These are phyloP conservation scores for Penicillium sp. DNA, from an alignment of 2,329 filamentous ascomycete species.

Conservation along the genomic window DNA sequence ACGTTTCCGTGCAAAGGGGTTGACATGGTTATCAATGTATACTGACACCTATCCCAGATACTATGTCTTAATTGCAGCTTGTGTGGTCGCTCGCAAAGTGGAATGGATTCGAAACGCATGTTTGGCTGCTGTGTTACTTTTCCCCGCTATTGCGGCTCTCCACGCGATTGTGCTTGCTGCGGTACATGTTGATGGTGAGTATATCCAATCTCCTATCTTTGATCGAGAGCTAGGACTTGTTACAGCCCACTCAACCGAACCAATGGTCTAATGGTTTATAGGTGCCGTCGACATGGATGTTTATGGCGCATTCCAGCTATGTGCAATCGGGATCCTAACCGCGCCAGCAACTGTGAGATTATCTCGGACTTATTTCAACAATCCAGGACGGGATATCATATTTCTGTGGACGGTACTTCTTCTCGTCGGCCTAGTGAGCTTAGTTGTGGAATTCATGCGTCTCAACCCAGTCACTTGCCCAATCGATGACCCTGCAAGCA, in stretches of 20 bases:
- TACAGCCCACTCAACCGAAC: neutral
- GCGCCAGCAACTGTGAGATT: constrained; percentile 62
- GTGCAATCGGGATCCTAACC: constrained; percentile 63
- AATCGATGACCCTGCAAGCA: constrained; percentile 38
- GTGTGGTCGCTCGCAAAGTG: constrained; percentile 60
- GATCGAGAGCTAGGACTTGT: neutral
- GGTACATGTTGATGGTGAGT: constrained; percentile 59
- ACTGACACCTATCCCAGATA: constrained; percentile 46
- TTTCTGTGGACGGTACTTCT: constrained; percentile 65
- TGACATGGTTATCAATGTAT: neutral
- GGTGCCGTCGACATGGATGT: constrained; percentile 67
- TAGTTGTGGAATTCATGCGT: constrained; percentile 65
- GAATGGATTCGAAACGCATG: constrained; percentile 64
- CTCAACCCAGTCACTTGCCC: constrained; percentile 48
- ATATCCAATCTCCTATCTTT: neutral
- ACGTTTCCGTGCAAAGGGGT: constrained; percentile 16
- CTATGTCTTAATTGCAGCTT: constrained; percentile 63
- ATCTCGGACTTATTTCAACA: constrained; percentile 64
- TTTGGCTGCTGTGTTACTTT: constrained; percentile 60
- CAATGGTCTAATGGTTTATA: constrained; percentile 29
- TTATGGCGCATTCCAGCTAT: constrained; percentile 67
- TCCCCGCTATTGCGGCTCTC: constrained; percentile 63
- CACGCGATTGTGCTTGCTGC: constrained; percentile 63
- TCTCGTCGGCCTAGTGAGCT: constrained; percentile 55
- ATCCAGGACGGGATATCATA: constrained; percentile 63